Evolutionary conservation across 164 flowering plant genomes (phyloP), one percentile per base, ranked within the genome.

Genomic region (Liquidambar formosana): DNA sequence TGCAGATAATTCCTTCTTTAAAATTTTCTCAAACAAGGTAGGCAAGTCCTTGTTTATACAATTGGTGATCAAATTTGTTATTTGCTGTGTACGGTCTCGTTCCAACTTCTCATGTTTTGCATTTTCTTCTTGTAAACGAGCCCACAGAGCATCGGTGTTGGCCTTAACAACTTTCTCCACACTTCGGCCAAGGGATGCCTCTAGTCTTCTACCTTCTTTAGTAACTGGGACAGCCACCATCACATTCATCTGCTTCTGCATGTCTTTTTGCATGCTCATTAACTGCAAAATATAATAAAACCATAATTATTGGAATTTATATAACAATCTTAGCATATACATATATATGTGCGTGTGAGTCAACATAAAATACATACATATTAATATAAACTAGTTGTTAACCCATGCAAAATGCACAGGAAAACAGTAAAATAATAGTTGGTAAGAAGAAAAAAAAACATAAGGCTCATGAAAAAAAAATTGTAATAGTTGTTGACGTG

Each of bases 141-240:
- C 96, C 95, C 96, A 93, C 41, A 85, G 53, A 68, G 97, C 91
- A 84, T 93, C 98, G 26, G 72, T 18, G 71, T 88, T 87, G 33
- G 90, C 85, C 75, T 91, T 89, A 52, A 78, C 67, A 74, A 73
- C 76, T 79, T 86, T 93, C 79, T 93, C 98, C 78, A 89, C 72
- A 73, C 65, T 77, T 43, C 82, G 80, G 48, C 90, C 93, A 46
- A 88, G 53, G 47, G 96, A 80, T 76, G 87, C 80, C 76, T 93
- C 98, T 25, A 88, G 60, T 75, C 94, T 84, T 82, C 72, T 93
- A 14, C 90, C 87, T 83, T 93, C 97, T 83, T 87, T 91, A 43
- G 78, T 80, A 52, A 91, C 82, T 60, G 94, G 89, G 22, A 33
- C 82, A 68, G 94, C 76, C 71, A 84, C 82, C 65, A 78, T 52